Evolutionary conservation across 73 alveolate genomes (phyloP).

Genomic region (Breviolum minutum): DNA sequence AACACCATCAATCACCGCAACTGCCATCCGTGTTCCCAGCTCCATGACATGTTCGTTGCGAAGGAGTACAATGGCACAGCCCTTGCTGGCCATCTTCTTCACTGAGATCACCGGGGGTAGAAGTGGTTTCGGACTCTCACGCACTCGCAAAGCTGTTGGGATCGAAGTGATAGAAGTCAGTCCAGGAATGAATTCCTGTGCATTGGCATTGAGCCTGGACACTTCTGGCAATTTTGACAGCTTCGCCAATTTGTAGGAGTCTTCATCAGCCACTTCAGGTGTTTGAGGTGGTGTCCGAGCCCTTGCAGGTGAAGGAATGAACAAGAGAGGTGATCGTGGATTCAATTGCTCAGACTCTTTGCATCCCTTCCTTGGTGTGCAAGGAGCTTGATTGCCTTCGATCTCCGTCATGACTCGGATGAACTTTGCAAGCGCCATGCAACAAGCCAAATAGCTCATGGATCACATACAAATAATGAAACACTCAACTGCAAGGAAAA

Average conservation of each 20-base stretch:
- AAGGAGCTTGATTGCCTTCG: background rate
- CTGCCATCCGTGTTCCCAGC: conserved; percentile 66
- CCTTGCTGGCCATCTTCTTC: conserved; percentile 89
- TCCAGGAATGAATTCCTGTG: conserved; percentile 10
- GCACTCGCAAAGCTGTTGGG: background rate
- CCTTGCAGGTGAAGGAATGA: conserved; percentile 78
- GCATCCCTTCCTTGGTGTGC: background rate
- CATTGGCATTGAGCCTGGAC: conserved; percentile 39
- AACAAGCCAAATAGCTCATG: conserved; percentile 33
- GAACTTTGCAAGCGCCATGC: conserved; percentile 28
- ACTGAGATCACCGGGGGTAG: conserved; percentile 42
- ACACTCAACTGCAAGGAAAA: too few relatives aligned
- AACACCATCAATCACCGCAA: conserved; percentile 78
- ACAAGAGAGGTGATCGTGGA: conserved; percentile 68
- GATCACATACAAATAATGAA: background rate
- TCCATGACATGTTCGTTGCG: conserved; percentile 43
- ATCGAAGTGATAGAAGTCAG: background rate
- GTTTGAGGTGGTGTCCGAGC: conserved; percentile 17
- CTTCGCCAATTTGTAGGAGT: background rate
- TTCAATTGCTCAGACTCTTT: background rate
- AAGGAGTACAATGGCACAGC: conserved; percentile 64
- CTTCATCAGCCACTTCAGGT: background rate
- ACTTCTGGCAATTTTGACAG: conserved; percentile 2
- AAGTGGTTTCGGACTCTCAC: background rate
- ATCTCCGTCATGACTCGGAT: background rate